Evolutionary conservation across 2,329 filamentous ascomycete species (phyloP).

Genomic region (Calonectria honghensis): DNA sequence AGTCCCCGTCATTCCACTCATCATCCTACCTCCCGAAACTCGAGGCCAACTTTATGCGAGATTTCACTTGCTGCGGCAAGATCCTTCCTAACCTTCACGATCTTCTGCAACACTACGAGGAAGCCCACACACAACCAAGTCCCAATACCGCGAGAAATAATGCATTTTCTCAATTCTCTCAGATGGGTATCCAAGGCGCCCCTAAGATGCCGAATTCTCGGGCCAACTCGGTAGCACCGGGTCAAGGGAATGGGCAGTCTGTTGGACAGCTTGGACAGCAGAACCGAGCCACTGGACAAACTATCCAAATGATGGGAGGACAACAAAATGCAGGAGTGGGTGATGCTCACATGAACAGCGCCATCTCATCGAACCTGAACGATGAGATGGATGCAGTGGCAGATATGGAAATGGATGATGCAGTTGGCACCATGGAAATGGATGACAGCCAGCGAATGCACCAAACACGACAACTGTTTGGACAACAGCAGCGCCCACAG

Average conservation of each 20-base stretch:
- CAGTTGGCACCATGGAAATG: constrained; percentile 79
- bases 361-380: constrained; percentile 63
- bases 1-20: constrained; percentile 97
- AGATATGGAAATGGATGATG: constrained; percentile 98
- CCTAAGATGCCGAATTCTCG: constrained; percentile 60
- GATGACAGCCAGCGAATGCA: constrained; percentile 80
- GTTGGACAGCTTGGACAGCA: constrained; percentile 60
- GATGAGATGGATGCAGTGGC: constrained; percentile 90
- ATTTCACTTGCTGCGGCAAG: constrained; percentile 95
- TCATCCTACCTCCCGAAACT: constrained; percentile 97
- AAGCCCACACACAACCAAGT: constrained; percentile 86
- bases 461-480: constrained; percentile 81
- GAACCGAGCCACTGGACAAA: constrained; percentile 54
- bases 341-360: constrained; percentile 64
- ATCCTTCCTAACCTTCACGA: constrained; percentile 95
- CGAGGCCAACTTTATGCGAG: constrained; percentile 97
- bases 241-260: constrained; percentile 56
- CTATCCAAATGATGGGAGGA: constrained; percentile 65
- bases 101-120: constrained; percentile 96
- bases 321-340: constrained; percentile 54
- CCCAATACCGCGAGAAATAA: constrained; percentile 64
- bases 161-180: constrained; percentile 64
- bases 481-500: constrained; percentile 79
- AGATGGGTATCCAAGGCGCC: constrained; percentile 58
- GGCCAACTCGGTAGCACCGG: constrained; percentile 56